These are phyloP conservation scores for Lactifluus subvellereus DNA, from an alignment of 768 basidiomycete genomes.

Conservation along the genomic window DNA sequence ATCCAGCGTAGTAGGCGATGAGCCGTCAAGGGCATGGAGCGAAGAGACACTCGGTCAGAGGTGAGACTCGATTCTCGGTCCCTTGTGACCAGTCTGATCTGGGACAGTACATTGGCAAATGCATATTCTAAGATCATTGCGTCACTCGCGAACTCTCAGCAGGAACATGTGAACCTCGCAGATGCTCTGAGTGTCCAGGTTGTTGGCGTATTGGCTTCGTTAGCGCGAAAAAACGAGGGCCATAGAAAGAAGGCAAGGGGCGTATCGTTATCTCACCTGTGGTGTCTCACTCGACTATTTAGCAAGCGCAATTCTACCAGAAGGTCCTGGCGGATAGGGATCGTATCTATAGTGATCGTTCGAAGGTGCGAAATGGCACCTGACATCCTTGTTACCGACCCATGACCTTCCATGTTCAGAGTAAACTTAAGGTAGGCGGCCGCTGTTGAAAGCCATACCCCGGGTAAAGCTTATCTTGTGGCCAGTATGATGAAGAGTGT, in stretches of 20 bases:
- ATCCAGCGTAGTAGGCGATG: constrained; percentile 55
- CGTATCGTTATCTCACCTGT: neutral
- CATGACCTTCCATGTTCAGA: constrained; percentile 34
- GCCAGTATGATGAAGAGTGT: constrained; percentile 77
- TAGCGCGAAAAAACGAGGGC: constrained; percentile 61
- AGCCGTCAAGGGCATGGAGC: constrained; percentile 58
- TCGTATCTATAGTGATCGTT: constrained; percentile 55
- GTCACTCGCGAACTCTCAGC: constrained; percentile 53
- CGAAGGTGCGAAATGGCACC: constrained; percentile 49
- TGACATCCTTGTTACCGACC: neutral
- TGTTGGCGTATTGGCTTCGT: constrained; percentile 51
- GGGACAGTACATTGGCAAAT: constrained; percentile 61
- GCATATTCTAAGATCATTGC: constrained; percentile 64
- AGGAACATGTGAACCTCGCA: constrained; percentile 64
- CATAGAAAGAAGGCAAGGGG: constrained; percentile 57
- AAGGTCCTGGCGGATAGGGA: constrained; percentile 68
- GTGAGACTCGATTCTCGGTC: constrained; percentile 31
- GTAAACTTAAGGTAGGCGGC: constrained; percentile 53
- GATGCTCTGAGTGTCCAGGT: constrained; percentile 56
- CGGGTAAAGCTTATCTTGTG: constrained; percentile 8
- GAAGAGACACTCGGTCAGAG: constrained; percentile 49
- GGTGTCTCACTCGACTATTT: constrained; percentile 5
- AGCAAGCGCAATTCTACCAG: constrained; percentile 69
- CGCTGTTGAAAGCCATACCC: neutral
- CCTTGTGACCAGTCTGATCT: neutral